Evolutionary conservation across 2,329 filamentous ascomycete species (phyloP), one percentile per base, ranked within the genome.

Genomic region (Trichoderma sp.): DNA sequence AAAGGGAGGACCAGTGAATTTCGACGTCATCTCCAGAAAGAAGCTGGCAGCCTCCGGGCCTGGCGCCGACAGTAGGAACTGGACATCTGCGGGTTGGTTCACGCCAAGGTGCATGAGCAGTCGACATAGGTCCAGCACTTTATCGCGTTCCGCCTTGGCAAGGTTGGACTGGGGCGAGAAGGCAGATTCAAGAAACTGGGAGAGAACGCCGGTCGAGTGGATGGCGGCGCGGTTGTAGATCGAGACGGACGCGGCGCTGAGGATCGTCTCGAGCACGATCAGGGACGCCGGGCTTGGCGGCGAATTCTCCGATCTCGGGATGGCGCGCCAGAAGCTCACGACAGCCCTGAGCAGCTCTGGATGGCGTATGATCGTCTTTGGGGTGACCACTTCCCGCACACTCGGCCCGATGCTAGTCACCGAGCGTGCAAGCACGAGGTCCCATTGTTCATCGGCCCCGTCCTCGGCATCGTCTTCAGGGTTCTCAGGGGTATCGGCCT

Each of bases 41-140:
- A 96, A 95, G 57, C 89, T 85, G 14, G 91, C 83, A 0, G 85
- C 82, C 55, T 79, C 78, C 7, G 82, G 70, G 2, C 84, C 82
- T 9, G 83, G 77, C 30, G 79, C 81, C 14, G 82, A 80, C 44
- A 89, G 75, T 34, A 99, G 82, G 67, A 89, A 88, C 72, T 93
- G 89, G 17, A 92, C 91, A 79, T 97, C 93, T 52, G 91, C 87
- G n/a, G 97, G 84, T 66, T 84, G 84, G 72, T 88, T 90, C 69
- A 96, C 85, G 21, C 95, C 94, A 68, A 95, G 82, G 65, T 86
- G 80, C 80, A 92, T 86, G 73, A 96, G 78, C 75, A 82, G 82
- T 68, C 84, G 84, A 72, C 90, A 93, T 28, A 96, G 81, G 24
- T 85, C 81, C 68, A 89, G 80, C 21, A 92, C 84, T 15, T 87